These are phyloP conservation scores for Neurospora intermedia DNA, from an alignment of 495 filamentous ascomycete genomes.

Conservation along the genomic window DNA sequence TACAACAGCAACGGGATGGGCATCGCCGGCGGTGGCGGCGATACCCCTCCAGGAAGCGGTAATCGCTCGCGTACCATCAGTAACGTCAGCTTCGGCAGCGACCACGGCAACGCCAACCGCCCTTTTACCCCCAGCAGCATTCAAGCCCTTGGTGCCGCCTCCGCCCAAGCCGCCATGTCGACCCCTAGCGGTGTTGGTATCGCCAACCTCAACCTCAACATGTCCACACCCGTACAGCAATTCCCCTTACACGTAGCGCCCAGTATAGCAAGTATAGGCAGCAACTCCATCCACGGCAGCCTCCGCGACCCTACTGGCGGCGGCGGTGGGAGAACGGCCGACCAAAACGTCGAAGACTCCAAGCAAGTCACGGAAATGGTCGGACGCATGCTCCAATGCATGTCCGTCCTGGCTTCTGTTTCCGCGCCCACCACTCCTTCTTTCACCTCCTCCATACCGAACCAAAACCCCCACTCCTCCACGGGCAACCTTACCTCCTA, in stretches of 20 bases:
- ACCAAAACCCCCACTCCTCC: not conserved
- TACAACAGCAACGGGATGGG: constrained; percentile 74
- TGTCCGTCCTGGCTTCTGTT: constrained; percentile 76
- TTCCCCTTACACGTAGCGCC: not conserved
- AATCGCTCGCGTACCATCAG: constrained; percentile 65
- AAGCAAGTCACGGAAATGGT: constrained; percentile 88
- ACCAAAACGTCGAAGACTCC: constrained; percentile 52
- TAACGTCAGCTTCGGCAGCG: constrained; percentile 66
- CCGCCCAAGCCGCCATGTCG: constrained; percentile 19
- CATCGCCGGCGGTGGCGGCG: constrained; percentile 59
- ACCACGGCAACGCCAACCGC: constrained; percentile 36
- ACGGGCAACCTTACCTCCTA: not conserved
- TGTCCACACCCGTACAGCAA: not conserved
- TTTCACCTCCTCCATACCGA: not conserved
- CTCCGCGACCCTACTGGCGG: constrained; percentile 11
- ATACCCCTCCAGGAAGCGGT: constrained; percentile 35
- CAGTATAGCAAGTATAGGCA: not conserved
- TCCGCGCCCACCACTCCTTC: not conserved
- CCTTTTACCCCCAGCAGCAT: constrained; percentile 40
- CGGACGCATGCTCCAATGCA: constrained; percentile 91
- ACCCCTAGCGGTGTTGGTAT: not conserved
- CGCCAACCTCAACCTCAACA: constrained; percentile 19
- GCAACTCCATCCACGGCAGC: constrained; percentile 13
- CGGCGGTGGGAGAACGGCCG: constrained; percentile 8
- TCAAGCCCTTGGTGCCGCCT: constrained; percentile 21